A percentile compares a stretch with the other conserved stretches of the same genome.
Conservation (phyloP, 371 early-diverging fungal genomes). For the Dinochytrium kinnereticum region DNA sequence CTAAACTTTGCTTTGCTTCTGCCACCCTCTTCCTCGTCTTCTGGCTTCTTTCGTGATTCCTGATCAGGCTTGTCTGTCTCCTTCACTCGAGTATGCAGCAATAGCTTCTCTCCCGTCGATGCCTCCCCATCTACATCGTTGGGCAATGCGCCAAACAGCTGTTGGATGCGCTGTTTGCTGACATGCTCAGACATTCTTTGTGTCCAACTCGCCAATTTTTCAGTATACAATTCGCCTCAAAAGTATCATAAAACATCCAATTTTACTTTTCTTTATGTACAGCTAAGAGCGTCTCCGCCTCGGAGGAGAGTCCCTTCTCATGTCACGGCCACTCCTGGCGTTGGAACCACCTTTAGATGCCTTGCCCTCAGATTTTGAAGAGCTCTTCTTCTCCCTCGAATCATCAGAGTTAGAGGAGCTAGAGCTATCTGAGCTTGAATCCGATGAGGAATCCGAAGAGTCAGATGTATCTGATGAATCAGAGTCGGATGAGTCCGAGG, state of each 20-base stretch:
- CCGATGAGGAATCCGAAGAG: constrained; percentile 10
- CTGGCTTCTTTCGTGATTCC: background rate
- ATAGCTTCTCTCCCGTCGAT: constrained; percentile 20
- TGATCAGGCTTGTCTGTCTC: constrained; percentile 20
- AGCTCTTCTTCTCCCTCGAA: background rate
- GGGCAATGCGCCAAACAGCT: constrained; percentile 25
- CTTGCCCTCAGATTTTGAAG: background rate
- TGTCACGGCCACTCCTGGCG: too few relatives aligned
- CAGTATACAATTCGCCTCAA: too few relatives aligned
- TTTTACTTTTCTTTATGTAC: background rate
- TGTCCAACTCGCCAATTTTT: background rate
- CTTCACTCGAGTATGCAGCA: constrained; percentile 28
- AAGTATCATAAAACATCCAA: too few relatives aligned
- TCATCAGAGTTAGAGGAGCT: background rate
- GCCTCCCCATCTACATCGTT: background rate
- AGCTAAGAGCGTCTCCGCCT: background rate
- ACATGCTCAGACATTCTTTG: constrained; percentile 17
- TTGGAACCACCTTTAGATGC: too few relatives aligned
- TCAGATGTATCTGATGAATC: background rate
- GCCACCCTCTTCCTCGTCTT: constrained; percentile 9
- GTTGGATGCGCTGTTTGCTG: constrained; percentile 25
- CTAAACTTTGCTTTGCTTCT: constrained; percentile 26
- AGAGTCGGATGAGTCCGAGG: constrained; percentile 27
- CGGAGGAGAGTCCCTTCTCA: background rate
- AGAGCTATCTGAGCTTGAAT: constrained; percentile 25